phyloP scores from a whole-genome alignment of 2,329 filamentous ascomycete genomes.

The Juglanconis juglandina region DNA sequence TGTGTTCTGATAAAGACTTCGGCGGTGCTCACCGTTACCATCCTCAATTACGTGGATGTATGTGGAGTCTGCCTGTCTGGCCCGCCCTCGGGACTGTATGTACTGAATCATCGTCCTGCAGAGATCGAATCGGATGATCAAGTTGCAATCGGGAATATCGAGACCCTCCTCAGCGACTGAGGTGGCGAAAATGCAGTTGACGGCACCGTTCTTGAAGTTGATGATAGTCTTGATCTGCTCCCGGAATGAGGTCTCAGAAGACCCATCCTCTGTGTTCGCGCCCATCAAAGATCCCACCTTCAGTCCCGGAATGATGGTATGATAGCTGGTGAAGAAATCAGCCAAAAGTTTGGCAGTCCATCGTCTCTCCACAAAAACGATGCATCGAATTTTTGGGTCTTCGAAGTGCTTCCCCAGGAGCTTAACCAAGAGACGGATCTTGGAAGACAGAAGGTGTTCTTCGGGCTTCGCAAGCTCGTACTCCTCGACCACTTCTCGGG shows the following conservation, averaged over 20 bases:
- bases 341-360: conserved; percentile 72
- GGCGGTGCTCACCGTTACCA: conserved; percentile 59
- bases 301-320: conserved; percentile 56
- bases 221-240: conserved; percentile 72
- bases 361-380: conserved; percentile 81
- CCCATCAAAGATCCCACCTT: conserved; percentile 60
- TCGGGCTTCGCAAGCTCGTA: conserved; percentile 42
- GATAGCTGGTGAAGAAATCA: conserved; percentile 57
- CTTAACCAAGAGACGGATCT: conserved; percentile 61
- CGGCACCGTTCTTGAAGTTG: conserved; percentile 55
- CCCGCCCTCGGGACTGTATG: conserved; percentile 86
- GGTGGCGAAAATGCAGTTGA: conserved; percentile 65
- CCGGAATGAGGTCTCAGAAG: conserved; percentile 64
- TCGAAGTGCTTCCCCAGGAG: conserved; percentile 64
- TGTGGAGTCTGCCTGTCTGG: conserved; percentile 71
- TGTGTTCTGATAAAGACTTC: conserved; percentile 56
- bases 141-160: conserved; percentile 65
- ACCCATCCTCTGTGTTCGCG: conserved; percentile 41
- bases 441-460: conserved; percentile 59
- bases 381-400: conserved; percentile 58
- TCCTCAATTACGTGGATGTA: conserved; percentile 82
- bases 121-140: conserved; percentile 75
- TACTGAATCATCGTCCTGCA: conserved; percentile 91
- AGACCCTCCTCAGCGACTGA: conserved; percentile 66
- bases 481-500: conserved; percentile 51